phyloP scores from a whole-genome alignment of 2,329 filamentous ascomycete genomes.

The Didymella glomerata region DNA sequence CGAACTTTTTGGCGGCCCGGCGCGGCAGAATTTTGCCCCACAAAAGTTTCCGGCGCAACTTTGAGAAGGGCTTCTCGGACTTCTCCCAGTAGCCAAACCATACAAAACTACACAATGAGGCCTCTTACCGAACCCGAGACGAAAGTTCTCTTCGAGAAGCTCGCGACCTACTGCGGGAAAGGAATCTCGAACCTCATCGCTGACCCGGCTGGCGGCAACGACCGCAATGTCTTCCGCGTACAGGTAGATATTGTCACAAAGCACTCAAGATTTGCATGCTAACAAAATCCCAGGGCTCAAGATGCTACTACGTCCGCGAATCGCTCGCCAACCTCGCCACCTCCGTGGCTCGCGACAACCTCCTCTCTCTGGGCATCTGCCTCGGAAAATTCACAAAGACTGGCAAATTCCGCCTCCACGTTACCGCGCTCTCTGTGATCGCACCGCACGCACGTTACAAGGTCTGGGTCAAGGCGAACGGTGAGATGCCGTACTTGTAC shows the following conservation, averaged over 20 bases:
- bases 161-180: conserved; percentile 90
- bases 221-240: conserved; percentile 59
- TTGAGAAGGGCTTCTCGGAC: conserved; percentile 2
- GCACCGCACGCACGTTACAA: conserved; percentile 93
- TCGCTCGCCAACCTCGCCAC: conserved; percentile 91
- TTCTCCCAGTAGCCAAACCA: conserved; percentile 12
- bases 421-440: conserved; percentile 89
- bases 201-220: conserved; percentile 39
- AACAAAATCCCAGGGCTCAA: conserved; percentile 66
- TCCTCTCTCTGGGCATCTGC: conserved; percentile 89
- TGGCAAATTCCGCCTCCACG: conserved; percentile 92
- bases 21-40: conserved; percentile 27
- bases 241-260: conserved; percentile 49
- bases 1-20: conserved; percentile 20
- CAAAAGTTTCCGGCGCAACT: conserved; percentile 22
- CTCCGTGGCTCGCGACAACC: conserved; percentile 79
- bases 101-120: conserved; percentile 66
- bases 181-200: conserved; percentile 79
- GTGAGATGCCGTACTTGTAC: conserved; percentile 97
- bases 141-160: conserved; percentile 85
- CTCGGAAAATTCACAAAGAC: conserved; percentile 96
- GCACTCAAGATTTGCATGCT: conserved; percentile 6
- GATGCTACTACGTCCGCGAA: conserved; percentile 91
- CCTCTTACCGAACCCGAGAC: conserved; percentile 82
- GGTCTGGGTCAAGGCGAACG: conserved; percentile 95